Evolutionary conservation across 352 stramenopile species (phyloP).

Genomic region (Blastocystis sp.): DNA sequence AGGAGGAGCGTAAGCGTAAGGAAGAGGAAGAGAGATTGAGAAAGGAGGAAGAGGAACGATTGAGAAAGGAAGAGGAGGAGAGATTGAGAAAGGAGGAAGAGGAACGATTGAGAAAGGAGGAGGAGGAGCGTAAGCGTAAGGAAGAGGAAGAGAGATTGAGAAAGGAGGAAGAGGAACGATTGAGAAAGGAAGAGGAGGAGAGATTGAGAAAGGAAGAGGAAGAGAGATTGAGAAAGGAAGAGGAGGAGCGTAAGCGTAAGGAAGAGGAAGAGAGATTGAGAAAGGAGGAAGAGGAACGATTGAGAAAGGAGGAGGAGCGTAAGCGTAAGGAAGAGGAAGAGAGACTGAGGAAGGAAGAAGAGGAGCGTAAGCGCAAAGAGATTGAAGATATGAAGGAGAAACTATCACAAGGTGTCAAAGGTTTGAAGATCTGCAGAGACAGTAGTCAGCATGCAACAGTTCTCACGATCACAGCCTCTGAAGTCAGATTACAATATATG

Average conservation of each 20-base stretch:
- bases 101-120: neutral
- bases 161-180: neutral
- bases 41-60: neutral
- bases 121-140: neutral
- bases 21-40: neutral
- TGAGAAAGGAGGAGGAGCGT: neutral
- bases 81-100: neutral
- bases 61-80: neutral
- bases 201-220: neutral
- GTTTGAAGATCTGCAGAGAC: neutral
- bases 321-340: neutral
- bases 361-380: neutral
- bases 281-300: neutral
- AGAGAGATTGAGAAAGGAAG: slow-evolving; percentile 17
- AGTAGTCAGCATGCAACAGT: neutral
- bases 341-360: neutral
- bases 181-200: neutral
- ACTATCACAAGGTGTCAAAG: neutral
- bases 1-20: neutral
- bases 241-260: neutral
- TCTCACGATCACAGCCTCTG: neutral
- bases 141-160: neutral
- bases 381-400: neutral
- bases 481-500: neutral
- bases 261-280: neutral